These are phyloP conservation scores for Termitomyces sp. DNA, from an alignment of 768 basidiomycete genomes.

Conservation along the genomic window DNA sequence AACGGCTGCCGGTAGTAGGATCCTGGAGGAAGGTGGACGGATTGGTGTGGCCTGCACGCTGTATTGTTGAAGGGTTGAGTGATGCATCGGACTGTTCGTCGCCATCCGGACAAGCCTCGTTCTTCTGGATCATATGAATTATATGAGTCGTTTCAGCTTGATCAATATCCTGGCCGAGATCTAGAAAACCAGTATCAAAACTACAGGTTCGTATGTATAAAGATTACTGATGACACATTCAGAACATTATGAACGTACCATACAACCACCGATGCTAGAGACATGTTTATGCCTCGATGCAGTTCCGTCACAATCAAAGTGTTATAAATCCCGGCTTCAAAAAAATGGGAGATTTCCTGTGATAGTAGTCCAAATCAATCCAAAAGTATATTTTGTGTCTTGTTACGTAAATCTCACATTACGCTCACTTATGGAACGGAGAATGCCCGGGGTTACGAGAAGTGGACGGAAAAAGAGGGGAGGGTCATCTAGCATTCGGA, in stretches of 20 bases:
- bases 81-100: too few species aligned
- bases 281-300: slow-evolving; percentile 54
- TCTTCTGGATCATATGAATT: slow-evolving; percentile 4
- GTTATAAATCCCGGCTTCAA: slow-evolving; percentile 53
- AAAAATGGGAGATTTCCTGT: slow-evolving; percentile 44
- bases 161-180: background rate
- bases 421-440: slow-evolving; percentile 5
- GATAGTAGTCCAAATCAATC: background rate
- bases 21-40: slow-evolving; percentile 43
- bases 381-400: too few species aligned
- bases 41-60: slow-evolving; percentile 30
- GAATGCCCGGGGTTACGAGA: slow-evolving; percentile 33
- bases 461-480: slow-evolving; percentile 51
- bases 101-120: background rate
- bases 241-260: slow-evolving; percentile 34
- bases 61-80: background rate
- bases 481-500: slow-evolving; percentile 47
- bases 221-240: background rate
- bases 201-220: background rate
- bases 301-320: slow-evolving; percentile 57
- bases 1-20: slow-evolving; percentile 53
- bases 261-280: slow-evolving; percentile 52
- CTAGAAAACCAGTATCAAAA: background rate
- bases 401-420: slow-evolving; percentile 19
- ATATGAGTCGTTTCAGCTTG: background rate